Conservation (phyloP, 805 yeast species). For the Starmerella powellii region DNA sequence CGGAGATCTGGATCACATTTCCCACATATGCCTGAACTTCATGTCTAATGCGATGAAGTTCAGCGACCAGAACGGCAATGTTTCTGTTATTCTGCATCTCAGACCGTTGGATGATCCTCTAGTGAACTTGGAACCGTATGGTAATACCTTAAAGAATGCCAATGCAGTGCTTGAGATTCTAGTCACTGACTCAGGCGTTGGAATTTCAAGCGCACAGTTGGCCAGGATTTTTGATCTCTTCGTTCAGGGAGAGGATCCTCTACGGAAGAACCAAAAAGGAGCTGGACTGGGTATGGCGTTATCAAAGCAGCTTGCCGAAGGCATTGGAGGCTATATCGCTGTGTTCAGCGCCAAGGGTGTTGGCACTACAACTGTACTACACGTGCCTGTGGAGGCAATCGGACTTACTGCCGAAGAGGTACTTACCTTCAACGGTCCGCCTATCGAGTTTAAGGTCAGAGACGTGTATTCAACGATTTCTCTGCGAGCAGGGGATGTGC, state of each 20-base stretch:
- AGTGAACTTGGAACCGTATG: constrained; percentile 12
- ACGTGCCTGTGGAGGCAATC: constrained; percentile 19
- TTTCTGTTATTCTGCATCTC: constrained; percentile 21
- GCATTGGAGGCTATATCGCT: constrained; percentile 77
- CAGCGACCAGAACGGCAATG: constrained; percentile 48
- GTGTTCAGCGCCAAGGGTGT: constrained; percentile 26
- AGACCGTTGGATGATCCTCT: constrained; percentile 10
- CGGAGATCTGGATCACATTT: constrained; percentile 83
- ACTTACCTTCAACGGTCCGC: constrained; percentile 11
- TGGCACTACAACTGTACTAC: constrained; percentile 20
- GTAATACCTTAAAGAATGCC: constrained; percentile 6
- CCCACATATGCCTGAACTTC: constrained; percentile 82
- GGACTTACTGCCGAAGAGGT: constrained; percentile 1
- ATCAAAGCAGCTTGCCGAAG: constrained; percentile 76
- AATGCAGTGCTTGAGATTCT: constrained; percentile 42
- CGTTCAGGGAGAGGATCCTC: constrained; percentile 92
- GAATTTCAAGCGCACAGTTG: constrained; percentile 71
- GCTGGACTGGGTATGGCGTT: constrained; percentile 87
- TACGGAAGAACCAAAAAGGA: constrained; percentile 85
- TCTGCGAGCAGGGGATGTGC: constrained; percentile 11
- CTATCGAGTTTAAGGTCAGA: constrained; percentile 16
- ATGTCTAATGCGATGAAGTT: constrained; percentile 87
- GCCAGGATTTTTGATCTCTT: constrained; percentile 87
- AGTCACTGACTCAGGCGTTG: constrained; percentile 87
- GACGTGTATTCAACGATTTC: constrained; percentile 18